Evolutionary conservation across 208 protist species (phyloP).

Genomic region (Perkinsela sp.): DNA sequence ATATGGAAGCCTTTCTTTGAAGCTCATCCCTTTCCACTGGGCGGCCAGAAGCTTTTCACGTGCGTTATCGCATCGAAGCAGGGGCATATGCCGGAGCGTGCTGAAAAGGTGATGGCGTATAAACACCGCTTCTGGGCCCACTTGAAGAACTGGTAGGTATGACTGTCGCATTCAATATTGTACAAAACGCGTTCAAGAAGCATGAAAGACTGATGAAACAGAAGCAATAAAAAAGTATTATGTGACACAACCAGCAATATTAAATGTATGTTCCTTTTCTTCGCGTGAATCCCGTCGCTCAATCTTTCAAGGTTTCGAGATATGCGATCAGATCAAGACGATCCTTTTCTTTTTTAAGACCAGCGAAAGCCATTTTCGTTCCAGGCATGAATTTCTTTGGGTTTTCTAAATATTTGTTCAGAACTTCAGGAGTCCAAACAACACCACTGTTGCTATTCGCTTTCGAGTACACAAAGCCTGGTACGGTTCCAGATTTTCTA

Average conservation of each 20-base stretch:
- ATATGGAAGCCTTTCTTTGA: neutral
- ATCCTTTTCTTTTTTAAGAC: conserved; percentile 71
- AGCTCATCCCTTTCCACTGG: neutral
- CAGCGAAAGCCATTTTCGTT: conserved; percentile 87
- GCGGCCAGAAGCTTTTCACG: neutral
- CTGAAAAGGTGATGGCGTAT: conserved; percentile 1
- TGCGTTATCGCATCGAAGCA: neutral
- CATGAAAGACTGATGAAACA: too few species aligned
- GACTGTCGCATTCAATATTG: neutral
- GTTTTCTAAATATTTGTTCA: conserved; percentile 80
- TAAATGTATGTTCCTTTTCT: too few species aligned
- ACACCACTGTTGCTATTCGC: conserved; percentile 73
- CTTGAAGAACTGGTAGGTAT: neutral
- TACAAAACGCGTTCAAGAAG: too few species aligned
- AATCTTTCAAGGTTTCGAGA: conserved; percentile 35
- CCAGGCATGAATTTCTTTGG: conserved; percentile 91
- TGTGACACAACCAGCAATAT: too few species aligned
- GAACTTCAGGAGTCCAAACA: conserved; percentile 64
- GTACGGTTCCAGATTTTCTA: conserved; percentile 58
- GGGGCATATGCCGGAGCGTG: neutral
- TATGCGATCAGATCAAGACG: conserved; percentile 76
- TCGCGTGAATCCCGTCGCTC: too few species aligned
- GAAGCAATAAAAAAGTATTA: too few species aligned
- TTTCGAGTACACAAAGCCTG: conserved; percentile 71
- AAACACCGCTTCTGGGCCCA: neutral